Conservation (phyloP, 2,329 filamentous ascomycete species). For the Penicillium aurantiogriseum region DNA sequence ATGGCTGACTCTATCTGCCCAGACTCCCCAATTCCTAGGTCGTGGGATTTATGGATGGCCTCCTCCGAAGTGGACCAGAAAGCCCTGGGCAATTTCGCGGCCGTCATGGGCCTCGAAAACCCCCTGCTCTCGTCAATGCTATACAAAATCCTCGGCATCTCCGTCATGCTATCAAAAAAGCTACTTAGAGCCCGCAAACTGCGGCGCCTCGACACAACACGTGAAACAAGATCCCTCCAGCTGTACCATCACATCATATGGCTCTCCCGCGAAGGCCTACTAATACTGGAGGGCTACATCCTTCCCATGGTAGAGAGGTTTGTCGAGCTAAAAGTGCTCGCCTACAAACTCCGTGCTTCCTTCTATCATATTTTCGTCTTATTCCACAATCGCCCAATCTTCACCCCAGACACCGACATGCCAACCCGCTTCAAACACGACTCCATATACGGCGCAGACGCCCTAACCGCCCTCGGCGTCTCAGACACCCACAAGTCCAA, state of each 20-base stretch:
- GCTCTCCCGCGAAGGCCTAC: constrained; percentile 86
- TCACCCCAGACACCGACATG: constrained; percentile 57
- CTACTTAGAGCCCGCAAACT: constrained; percentile 80
- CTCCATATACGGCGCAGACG: constrained; percentile 37
- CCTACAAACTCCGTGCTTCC: constrained; percentile 86
- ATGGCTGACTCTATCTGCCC: constrained; percentile 31
- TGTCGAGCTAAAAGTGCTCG: constrained; percentile 81
- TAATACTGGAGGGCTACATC: constrained; percentile 82
- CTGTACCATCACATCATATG: constrained; percentile 91
- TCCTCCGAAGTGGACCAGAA: constrained; percentile 97
- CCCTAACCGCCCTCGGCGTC: constrained; percentile 43
- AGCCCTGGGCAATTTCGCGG: constrained; percentile 86
- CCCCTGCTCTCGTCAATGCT: constrained; percentile 72
- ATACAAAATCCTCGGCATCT: constrained; percentile 87
- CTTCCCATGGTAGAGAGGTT: constrained; percentile 78
- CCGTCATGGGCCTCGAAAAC: constrained; percentile 72
- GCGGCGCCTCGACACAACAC: constrained; percentile 74
- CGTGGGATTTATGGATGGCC: constrained; percentile 66
- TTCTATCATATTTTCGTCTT: constrained; percentile 97
- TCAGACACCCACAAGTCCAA: constrained; percentile 28
- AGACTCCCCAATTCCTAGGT: constrained; percentile 31
- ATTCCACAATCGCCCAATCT: constrained; percentile 85
- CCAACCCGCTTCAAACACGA: constrained; percentile 26
- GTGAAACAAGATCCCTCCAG: constrained; percentile 74
- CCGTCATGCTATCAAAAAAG: constrained; percentile 80